Evolutionary conservation across 495 filamentous ascomycete species (phyloP).

Genomic region (Talaromyces wortmannii): DNA sequence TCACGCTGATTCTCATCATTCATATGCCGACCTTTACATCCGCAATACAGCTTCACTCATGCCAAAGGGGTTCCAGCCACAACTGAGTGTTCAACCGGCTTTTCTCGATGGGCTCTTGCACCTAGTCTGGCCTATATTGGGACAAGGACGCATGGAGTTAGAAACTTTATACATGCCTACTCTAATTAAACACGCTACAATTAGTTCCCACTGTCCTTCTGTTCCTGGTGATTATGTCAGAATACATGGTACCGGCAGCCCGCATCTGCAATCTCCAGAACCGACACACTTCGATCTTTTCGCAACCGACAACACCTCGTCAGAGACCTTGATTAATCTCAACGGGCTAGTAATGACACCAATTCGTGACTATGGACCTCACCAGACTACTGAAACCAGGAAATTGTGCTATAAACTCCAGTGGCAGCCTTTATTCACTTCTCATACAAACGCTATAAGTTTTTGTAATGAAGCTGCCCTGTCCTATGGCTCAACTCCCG

Average conservation of each 20-base stretch:
- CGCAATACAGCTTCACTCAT: slow-evolving; percentile 17
- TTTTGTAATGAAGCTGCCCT: no score
- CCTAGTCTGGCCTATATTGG: slow-evolving; percentile 32
- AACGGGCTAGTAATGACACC: slow-evolving; percentile 27
- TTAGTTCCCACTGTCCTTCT: slow-evolving; percentile 16
- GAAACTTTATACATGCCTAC: slow-evolving; percentile 37
- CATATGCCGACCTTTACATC: slow-evolving; percentile 15
- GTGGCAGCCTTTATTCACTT: slow-evolving; percentile 17
- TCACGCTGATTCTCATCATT: slow-evolving; percentile 7
- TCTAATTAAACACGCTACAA: slow-evolving; percentile 22
- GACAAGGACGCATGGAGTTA: slow-evolving; percentile 30
- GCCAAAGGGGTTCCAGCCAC: slow-evolving; percentile 20
- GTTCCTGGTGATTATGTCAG: slow-evolving; percentile 18
- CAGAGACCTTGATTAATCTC: slow-evolving; percentile 20
- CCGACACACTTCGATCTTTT: slow-evolving; percentile 28
- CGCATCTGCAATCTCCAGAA: slow-evolving; percentile 13
- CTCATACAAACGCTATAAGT: no score
- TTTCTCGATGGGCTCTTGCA: slow-evolving; percentile 22
- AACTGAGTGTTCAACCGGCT: slow-evolving; percentile 16
- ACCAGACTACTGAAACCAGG: slow-evolving; percentile 4
- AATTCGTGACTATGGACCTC: slow-evolving; percentile 14
- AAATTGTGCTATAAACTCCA: slow-evolving; percentile 28
- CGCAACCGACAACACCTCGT: slow-evolving; percentile 14
- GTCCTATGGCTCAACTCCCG: no score
- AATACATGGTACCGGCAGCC: slow-evolving; percentile 23